Evolutionary conservation across 805 yeast species (phyloP).

Genomic region (Saccharomyces jurei): DNA sequence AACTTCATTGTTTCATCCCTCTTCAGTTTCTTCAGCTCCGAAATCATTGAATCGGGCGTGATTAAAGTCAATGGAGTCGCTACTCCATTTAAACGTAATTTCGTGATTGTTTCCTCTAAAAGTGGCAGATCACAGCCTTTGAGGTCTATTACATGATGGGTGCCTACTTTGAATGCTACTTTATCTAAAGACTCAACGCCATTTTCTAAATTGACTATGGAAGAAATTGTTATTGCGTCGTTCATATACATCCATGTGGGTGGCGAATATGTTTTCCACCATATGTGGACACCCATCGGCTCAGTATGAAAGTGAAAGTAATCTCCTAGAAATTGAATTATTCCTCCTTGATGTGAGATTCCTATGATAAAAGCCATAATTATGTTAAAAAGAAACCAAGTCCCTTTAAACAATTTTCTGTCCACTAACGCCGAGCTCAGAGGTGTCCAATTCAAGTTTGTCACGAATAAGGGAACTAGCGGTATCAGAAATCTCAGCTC

Average conservation of each 20-base stretch:
- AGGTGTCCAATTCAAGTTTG: conserved; percentile 42
- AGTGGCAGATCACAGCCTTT: conserved; percentile 37
- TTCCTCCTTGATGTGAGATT: conserved; percentile 81
- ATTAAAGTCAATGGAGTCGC: conserved; percentile 6
- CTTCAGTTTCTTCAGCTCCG: conserved; percentile 2
- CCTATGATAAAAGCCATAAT: conserved; percentile 64
- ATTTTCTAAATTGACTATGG: conserved; percentile 13
- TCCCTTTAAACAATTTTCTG: conserved; percentile 10
- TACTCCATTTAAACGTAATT: background rate
- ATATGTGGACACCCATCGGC: conserved; percentile 40
- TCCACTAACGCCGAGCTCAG: conserved; percentile 13
- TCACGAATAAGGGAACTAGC: conserved; percentile 57
- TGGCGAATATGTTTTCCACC: conserved; percentile 95
- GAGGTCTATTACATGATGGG: conserved; percentile 34
- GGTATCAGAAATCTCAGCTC: conserved; percentile 87
- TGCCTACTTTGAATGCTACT: conserved; percentile 6
- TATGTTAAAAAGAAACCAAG: conserved; percentile 62
- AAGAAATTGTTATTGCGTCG: conserved; percentile 15
- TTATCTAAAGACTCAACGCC: conserved; percentile 18
- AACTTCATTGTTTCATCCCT: conserved; percentile 2
- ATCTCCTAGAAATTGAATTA: conserved; percentile 54
- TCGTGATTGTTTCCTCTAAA: conserved; percentile 14
- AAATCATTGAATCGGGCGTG: conserved; percentile 16
- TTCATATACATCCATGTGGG: conserved; percentile 71
- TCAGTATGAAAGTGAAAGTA: conserved; percentile 25